These are phyloP conservation scores for Aureobasidium sp. DNA, from an alignment of 2,329 filamentous ascomycete species.

Conservation along the genomic window DNA sequence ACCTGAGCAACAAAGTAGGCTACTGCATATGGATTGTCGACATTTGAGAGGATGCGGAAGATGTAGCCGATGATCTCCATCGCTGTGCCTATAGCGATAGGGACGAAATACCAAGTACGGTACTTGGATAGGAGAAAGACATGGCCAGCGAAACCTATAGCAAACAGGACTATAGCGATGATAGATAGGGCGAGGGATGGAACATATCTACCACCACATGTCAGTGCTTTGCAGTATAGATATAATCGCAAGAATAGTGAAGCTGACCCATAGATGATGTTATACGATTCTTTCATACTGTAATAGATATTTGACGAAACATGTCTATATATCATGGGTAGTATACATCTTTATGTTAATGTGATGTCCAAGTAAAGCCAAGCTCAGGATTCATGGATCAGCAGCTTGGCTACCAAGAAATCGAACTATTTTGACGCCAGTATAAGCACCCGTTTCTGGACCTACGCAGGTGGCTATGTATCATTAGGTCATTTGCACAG, in stretches of 20 bases:
- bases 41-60: constrained; percentile 42
- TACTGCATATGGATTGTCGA: constrained; percentile 47
- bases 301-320: too few relatives aligned
- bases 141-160: constrained; percentile 24
- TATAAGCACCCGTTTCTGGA: background rate
- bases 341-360: background rate
- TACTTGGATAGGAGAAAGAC: constrained; percentile 28
- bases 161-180: background rate
- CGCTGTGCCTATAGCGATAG: constrained; percentile 38
- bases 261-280: background rate
- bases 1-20: constrained; percentile 47
- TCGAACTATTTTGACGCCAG: background rate
- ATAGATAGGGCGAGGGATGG: background rate
- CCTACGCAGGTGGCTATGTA: background rate
- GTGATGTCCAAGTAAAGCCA: too few relatives aligned
- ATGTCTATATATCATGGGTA: background rate
- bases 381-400: too few relatives aligned
- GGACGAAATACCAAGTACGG: constrained; percentile 42
- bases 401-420: background rate
- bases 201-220: too few relatives aligned
- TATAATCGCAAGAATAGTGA: background rate
- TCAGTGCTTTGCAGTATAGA: too few relatives aligned
- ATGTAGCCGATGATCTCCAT: constrained; percentile 48
- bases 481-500: too few relatives aligned
- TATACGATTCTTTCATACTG: background rate